These are phyloP conservation scores for Oryza longistaminata DNA, from an alignment of 176 grass and related monocot species.

Conservation along the genomic window DNA sequence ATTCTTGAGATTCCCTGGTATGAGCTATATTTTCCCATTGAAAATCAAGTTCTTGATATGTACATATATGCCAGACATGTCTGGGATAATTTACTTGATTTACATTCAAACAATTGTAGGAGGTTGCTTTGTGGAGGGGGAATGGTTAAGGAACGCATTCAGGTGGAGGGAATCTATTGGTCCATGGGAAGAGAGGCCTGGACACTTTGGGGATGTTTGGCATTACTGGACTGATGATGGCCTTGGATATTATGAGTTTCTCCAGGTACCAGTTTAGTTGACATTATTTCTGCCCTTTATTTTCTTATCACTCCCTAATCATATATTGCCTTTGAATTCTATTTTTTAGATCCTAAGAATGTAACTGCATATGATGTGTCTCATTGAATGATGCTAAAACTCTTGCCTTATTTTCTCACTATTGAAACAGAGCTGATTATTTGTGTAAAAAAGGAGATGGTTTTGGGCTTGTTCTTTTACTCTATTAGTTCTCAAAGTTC, in stretches of 20 bases:
- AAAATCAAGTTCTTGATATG: constrained; percentile 18
- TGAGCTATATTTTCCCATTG: not conserved
- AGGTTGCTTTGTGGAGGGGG: constrained; percentile 90
- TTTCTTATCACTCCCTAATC: not conserved
- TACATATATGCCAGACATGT: not conserved
- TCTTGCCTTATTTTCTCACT: not conserved
- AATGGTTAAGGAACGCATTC: constrained; percentile 92
- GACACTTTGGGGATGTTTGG: constrained; percentile 98
- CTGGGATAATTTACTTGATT: constrained; percentile 7
- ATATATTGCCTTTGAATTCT: constrained; percentile 22
- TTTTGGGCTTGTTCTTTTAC: not conserved
- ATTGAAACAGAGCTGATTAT: not conserved
- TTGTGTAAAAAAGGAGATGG: not conserved
- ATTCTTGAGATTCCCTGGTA: constrained; percentile 96
- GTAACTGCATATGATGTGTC: not conserved
- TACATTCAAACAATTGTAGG: constrained; percentile 43
- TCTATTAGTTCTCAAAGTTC: not conserved
- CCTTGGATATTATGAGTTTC: constrained; percentile 92
- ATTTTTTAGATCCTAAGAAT: not conserved
- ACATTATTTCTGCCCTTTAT: constrained; percentile 5
- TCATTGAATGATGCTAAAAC: not conserved
- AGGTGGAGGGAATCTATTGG: constrained; percentile 89
- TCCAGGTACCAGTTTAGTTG: constrained; percentile 61
- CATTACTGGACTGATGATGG: constrained; percentile 98
- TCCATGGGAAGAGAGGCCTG: constrained; percentile 96